Evolutionary conservation across 75 land plant species (phyloP).

Genomic region (Picea sitchensis): DNA sequence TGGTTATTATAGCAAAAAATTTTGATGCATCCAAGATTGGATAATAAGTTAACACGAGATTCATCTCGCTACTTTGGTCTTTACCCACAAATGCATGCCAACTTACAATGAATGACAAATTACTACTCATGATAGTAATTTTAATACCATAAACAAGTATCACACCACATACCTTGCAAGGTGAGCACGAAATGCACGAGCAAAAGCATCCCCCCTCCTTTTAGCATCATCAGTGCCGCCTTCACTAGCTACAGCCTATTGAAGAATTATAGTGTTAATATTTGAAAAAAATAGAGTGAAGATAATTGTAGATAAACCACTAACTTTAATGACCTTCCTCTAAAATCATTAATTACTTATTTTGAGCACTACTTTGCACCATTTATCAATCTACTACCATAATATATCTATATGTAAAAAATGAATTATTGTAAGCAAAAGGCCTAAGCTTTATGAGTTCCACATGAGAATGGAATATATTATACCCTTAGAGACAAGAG

Average conservation of each 20-base stretch:
- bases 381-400: neutral
- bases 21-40: neutral
- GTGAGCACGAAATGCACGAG: conserved; percentile 94
- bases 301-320: neutral
- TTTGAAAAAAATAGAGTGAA: conserved; percentile 3
- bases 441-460: neutral
- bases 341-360: neutral
- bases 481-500: neutral
- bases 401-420: neutral
- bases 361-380: neutral
- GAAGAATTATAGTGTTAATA: neutral
- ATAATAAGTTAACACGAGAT: neutral
- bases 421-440: neutral
- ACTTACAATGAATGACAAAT: neutral
- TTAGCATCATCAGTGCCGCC: conserved; percentile 95
- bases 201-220: conserved; percentile 98
- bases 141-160: neutral
- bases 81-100: neutral
- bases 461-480: neutral
- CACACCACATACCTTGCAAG: conserved; percentile 54
- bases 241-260: conserved; percentile 97
- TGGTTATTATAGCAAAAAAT: neutral
- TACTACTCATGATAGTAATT: neutral
- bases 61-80: neutral
- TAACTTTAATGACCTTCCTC: neutral